Percentiles rank a stretch among this genome's conserved stretches.
These are phyloP conservation scores for Blastomyces silverae DNA, from an alignment of 2,329 filamentous ascomycete species.

Conservation along the genomic window DNA sequence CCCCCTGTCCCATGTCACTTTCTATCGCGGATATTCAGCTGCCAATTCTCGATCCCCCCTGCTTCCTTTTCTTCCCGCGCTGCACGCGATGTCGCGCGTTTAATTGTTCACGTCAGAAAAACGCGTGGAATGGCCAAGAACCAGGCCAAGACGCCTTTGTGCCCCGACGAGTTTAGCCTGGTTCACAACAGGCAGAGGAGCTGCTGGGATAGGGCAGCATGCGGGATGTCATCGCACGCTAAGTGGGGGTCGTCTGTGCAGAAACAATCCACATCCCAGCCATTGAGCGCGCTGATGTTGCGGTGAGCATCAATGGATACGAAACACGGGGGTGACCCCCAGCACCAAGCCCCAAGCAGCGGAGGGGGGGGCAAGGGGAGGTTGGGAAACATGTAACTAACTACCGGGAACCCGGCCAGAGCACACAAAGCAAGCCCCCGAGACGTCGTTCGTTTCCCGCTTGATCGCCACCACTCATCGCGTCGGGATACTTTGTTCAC, in stretches of 20 bases:
- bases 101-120: slow-evolving; percentile 1
- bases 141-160: not conserved
- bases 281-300: slow-evolving; percentile 4
- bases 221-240: not conserved
- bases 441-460: not conserved
- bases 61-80: not conserved
- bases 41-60: not conserved
- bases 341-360: not conserved
- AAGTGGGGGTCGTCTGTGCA: not conserved
- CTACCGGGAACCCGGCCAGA: not conserved
- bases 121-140: slow-evolving; percentile 11
- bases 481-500: slow-evolving; percentile 18
- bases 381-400: slow-evolving; percentile 1
- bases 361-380: not conserved
- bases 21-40: not conserved
- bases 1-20: not conserved
- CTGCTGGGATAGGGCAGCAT: not conserved
- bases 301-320: not conserved
- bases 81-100: slow-evolving; percentile 13
- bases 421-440: not conserved
- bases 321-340: not conserved
- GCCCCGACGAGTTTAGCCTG: not conserved
- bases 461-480: slow-evolving; percentile 18
- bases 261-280: not conserved
- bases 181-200: not conserved